phyloP scores from a whole-genome alignment of 441 rosid species.

The Syzygium syzygioides region DNA sequence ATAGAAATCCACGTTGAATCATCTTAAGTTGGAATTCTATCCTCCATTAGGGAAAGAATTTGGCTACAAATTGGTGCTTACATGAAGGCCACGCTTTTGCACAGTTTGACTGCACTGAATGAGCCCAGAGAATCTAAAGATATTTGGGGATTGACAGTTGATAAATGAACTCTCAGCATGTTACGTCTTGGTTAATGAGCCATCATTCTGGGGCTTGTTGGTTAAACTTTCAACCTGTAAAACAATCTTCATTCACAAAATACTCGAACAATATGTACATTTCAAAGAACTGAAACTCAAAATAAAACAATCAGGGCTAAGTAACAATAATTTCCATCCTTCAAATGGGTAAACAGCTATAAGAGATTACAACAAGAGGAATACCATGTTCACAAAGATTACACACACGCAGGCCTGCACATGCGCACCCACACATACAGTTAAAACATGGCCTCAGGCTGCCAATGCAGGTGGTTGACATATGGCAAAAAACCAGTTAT shows the following conservation, averaged over 20 bases:
- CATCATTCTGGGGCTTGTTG: neutral
- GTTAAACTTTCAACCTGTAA: neutral
- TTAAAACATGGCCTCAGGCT: neutral
- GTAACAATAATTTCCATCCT: neutral
- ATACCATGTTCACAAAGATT: neutral
- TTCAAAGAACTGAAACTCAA: neutral
- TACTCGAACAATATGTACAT: neutral
- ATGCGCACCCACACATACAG: neutral
- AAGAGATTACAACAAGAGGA: neutral
- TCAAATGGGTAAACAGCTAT: neutral
- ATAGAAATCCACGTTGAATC: neutral
- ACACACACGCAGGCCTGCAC: neutral
- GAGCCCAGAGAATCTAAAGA: neutral
- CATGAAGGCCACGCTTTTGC: neutral
- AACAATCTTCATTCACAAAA: neutral
- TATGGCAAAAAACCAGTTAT: neutral
- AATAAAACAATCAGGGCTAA: neutral
- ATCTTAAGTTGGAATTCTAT: neutral
- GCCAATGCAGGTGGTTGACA: neutral
- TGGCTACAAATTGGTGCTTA: neutral
- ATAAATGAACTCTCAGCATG: neutral
- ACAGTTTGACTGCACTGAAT: neutral
- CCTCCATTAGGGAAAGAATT: neutral
- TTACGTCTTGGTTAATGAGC: neutral
- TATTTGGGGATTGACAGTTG: neutral